Percentiles rank a stretch among this genome's conserved stretches.
phyloP scores from a whole-genome alignment of 2,329 filamentous ascomycete species.

The Alternaria atra region DNA sequence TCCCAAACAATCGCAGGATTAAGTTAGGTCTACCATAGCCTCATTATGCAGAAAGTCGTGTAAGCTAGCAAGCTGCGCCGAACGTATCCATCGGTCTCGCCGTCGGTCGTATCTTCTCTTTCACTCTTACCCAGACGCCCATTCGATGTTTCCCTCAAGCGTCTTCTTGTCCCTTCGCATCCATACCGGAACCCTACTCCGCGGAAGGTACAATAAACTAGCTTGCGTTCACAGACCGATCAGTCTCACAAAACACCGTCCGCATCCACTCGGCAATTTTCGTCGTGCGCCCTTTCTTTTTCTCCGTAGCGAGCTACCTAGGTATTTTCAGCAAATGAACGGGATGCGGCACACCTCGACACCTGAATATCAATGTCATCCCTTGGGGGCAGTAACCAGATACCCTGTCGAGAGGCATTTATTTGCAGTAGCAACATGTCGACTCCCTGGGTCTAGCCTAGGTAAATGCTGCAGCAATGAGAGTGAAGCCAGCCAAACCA shows the following conservation, averaged over 20 bases:
- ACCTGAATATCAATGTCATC: not conserved
- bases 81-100: not conserved
- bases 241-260: not conserved
- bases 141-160: not conserved
- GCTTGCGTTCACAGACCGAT: not conserved
- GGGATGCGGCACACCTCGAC: not conserved
- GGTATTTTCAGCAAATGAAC: not conserved
- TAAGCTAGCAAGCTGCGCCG: no score
- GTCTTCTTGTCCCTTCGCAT: not conserved
- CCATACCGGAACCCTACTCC: not conserved
- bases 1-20: not conserved
- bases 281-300: not conserved
- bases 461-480: not conserved
- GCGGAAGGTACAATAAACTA: not conserved
- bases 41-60: no score
- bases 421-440: not conserved
- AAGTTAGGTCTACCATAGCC: no score
- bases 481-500: not conserved
- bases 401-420: no score
- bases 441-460: not conserved
- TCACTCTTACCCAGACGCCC: no score
- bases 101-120: not conserved
- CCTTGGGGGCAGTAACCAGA: no score
- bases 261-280: not conserved
- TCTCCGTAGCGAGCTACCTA: not conserved